A percentile compares a stretch with the other conserved stretches of the same genome.
Conservation (phyloP, 495 filamentous ascomycete genomes). For the Podospora comata region DNA sequence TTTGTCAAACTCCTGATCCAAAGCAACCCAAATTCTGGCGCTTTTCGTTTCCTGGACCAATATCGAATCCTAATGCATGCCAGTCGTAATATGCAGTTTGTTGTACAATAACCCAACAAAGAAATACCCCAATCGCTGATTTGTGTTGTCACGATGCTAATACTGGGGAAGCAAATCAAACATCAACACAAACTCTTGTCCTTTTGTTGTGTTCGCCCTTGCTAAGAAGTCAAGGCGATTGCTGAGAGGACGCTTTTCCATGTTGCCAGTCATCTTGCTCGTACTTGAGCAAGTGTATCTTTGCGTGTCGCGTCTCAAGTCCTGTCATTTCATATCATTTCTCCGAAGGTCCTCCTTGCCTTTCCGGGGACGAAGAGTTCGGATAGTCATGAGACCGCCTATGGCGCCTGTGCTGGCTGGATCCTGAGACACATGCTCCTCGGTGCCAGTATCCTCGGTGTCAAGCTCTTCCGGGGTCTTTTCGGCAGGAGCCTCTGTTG, state of each 20-base stretch:
- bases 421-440: not conserved
- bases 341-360: not conserved
- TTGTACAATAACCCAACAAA: not conserved
- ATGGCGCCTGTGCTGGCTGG: not conserved
- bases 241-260: not conserved
- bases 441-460: not conserved
- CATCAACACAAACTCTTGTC: not conserved
- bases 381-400: not conserved
- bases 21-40: not conserved
- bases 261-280: not conserved
- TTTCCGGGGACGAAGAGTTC: not conserved
- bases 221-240: not conserved
- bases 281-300: not conserved
- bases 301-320: not conserved
- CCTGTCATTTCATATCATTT: not conserved
- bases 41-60: not conserved
- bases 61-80: not conserved
- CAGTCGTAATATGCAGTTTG: not conserved
- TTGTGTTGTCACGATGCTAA: not conserved
- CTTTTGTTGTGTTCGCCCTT: not conserved
- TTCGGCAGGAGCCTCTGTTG: not conserved
- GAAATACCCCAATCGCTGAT: not conserved
- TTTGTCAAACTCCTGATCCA: not conserved
- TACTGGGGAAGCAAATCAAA: not conserved
- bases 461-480: not conserved